phyloP scores from a whole-genome alignment of 805 yeast genomes.

The Candida verbasci region DNA sequence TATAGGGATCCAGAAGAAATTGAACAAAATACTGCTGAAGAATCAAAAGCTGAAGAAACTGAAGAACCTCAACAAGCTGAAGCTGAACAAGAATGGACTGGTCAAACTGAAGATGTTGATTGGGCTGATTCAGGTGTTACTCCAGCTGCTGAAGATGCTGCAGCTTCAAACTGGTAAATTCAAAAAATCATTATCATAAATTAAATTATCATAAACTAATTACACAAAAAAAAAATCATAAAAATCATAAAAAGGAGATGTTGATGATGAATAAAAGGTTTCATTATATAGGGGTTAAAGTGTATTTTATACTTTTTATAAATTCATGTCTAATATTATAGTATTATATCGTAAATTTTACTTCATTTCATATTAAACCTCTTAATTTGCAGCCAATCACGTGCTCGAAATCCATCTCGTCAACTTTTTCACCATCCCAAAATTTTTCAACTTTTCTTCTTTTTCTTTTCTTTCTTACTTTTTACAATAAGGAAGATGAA shows the following conservation, averaged over 20 bases:
- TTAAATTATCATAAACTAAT: slow-evolving; percentile 1
- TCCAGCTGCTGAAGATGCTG: slow-evolving; percentile 73
- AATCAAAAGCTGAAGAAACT: slow-evolving; percentile 49
- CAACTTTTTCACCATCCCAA: background rate
- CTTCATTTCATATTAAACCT: too few relatives aligned
- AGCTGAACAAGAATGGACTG: slow-evolving; percentile 52
- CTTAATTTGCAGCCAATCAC: background rate
- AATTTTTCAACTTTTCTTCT: background rate
- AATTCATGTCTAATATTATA: slow-evolving; percentile 6
- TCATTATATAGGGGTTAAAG: slow-evolving; percentile 5
- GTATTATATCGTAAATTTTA: slow-evolving; percentile 5
- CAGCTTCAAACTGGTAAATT: slow-evolving; percentile 46
- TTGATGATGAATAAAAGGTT: slow-evolving; percentile 3
- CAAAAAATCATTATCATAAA: slow-evolving; percentile 5
- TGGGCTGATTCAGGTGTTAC: slow-evolving; percentile 57
- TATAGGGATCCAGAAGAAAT: slow-evolving; percentile 99
- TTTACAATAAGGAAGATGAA: slow-evolving; percentile 24
- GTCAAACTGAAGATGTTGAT: slow-evolving; percentile 59
- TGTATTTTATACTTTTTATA: slow-evolving; percentile 7
- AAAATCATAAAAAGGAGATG: background rate
- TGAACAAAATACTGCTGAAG: slow-evolving; percentile 69
- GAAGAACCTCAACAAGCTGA: slow-evolving; percentile 63
- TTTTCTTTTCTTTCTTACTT: slow-evolving; percentile 14
- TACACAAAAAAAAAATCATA: background rate
- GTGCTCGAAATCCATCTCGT: background rate